phyloP scores from a whole-genome alignment of 805 yeast genomes.

The Ogataea ramenticola region DNA sequence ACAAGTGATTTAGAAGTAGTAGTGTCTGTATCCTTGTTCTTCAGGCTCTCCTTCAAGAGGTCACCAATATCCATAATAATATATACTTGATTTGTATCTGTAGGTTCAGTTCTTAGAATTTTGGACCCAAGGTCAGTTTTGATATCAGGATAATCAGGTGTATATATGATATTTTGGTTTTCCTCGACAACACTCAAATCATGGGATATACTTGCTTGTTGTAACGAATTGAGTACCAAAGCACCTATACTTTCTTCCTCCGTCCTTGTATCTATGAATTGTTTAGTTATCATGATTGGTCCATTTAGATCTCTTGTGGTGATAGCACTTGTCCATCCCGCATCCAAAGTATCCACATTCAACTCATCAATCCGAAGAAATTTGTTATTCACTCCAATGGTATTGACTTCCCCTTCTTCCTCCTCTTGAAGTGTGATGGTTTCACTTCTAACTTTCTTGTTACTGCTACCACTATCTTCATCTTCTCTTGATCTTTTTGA shows the following conservation, averaged over 20 bases:
- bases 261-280: neutral
- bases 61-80: constrained; percentile 6
- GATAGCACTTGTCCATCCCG: constrained; percentile 25
- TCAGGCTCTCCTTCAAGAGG: too few species aligned
- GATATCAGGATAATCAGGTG: constrained; percentile 5
- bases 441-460: neutral
- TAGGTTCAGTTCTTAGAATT: constrained; percentile 20
- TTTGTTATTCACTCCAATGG: constrained; percentile 18
- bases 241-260: constrained; percentile 9
- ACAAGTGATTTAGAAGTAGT: constrained; percentile 11
- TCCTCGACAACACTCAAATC: constrained; percentile 7
- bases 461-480: neutral
- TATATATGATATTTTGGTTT: constrained; percentile 13
- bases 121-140: constrained; percentile 4
- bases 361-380: constrained; percentile 10
- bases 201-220: neutral
- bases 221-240: neutral
- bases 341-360: constrained; percentile 10
- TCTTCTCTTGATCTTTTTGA: constrained; percentile 2
- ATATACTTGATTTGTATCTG: constrained; percentile 19
- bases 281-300: constrained; percentile 13
- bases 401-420: constrained; percentile 6
- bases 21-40: neutral
- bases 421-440: neutral
- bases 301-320: constrained; percentile 18